Evolutionary conservation across 768 basidiomycete species (phyloP).

Genomic region (Nidularia pulvinata): DNA sequence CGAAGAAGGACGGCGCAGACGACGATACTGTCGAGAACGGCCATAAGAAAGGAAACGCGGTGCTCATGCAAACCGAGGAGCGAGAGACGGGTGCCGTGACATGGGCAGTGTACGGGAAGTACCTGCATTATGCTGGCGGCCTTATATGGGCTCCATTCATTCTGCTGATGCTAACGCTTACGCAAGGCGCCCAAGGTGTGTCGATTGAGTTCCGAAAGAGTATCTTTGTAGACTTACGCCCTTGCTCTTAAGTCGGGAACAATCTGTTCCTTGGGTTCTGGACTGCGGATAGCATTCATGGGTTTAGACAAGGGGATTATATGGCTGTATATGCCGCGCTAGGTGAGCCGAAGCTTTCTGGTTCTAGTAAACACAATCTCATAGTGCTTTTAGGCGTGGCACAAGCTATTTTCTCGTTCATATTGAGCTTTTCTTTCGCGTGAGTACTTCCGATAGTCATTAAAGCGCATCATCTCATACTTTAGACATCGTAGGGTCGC

Average conservation of each 20-base stretch:
- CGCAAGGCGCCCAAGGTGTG: constrained; percentile 51
- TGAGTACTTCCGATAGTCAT: constrained; percentile 18
- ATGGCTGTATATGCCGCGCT: constrained; percentile 59
- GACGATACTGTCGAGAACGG: not conserved
- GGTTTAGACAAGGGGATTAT: constrained; percentile 62
- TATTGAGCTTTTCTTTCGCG: constrained; percentile 48
- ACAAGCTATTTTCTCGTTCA: constrained; percentile 50
- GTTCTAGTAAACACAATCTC: not conserved
- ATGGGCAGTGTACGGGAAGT: constrained; percentile 47
- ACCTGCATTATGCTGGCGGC: constrained; percentile 45
- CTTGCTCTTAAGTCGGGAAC: constrained; percentile 44
- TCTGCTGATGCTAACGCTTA: constrained; percentile 37
- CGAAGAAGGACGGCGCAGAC: not conserved
- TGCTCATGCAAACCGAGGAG: constrained; percentile 56
- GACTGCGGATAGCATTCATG: constrained; percentile 52
- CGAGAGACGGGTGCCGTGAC: constrained; percentile 51
- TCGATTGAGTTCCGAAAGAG: not conserved
- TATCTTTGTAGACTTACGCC: not conserved
- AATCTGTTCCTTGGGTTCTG: constrained; percentile 76
- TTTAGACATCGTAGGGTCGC: constrained; percentile 21
- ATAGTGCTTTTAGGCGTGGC: constrained; percentile 32
- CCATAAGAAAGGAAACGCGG: constrained; percentile 18
- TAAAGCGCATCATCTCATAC: not conserved
- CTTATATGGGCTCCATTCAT: constrained; percentile 48
- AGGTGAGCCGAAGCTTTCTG: constrained; percentile 19